Percentiles rank a stretch among this genome's conserved stretches.
Conservation (phyloP, 441 rosid genomes). For the Biscutella auriculata region DNA sequence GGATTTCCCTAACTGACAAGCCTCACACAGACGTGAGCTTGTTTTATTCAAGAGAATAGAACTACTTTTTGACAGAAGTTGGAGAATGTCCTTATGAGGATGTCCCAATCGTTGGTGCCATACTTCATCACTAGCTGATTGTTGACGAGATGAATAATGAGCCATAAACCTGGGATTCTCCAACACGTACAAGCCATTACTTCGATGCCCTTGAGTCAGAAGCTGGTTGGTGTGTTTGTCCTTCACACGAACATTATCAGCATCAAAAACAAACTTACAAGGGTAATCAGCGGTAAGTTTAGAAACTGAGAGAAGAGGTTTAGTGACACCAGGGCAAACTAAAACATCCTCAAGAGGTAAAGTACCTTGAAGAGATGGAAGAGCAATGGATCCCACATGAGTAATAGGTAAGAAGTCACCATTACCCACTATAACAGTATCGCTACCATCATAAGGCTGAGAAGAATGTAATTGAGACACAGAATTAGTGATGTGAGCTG, state of each 20-base stretch:
- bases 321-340: background rate
- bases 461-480: no score
- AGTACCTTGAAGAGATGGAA: background rate
- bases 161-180: background rate
- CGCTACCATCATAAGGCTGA: background rate
- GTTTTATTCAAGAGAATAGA: background rate
- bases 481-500: no score
- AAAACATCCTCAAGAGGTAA: background rate
- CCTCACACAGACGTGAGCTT: background rate
- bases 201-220: background rate
- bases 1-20: background rate
- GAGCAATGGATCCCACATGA: background rate
- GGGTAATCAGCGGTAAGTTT: background rate
- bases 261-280: background rate
- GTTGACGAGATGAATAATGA: background rate
- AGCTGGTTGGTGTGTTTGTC: background rate
- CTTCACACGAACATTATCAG: background rate
- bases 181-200: background rate
- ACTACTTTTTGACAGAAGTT: rapidly evolving
- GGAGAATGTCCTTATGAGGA: background rate
- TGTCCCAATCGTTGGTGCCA: background rate
- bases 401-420: background rate
- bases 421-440: background rate
- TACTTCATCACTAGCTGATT: background rate
- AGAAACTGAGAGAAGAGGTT: background rate